phyloP scores from a whole-genome alignment of 768 basidiomycete genomes.

The Cystofilobasidium bisporidii region DNA sequence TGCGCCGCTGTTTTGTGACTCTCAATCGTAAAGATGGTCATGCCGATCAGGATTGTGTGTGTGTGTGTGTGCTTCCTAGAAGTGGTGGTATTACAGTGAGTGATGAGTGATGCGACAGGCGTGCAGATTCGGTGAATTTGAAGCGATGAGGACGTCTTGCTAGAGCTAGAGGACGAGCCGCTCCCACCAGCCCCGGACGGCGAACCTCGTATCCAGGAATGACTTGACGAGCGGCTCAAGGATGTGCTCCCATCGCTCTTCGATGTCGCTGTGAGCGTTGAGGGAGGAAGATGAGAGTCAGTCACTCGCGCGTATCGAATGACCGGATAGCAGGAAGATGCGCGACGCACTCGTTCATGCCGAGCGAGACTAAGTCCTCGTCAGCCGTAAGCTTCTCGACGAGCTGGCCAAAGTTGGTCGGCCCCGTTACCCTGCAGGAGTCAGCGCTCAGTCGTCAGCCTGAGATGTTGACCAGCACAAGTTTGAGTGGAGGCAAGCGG shows the following conservation, averaged over 20 bases:
- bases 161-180: neutral
- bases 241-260: neutral
- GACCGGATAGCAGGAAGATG: no score
- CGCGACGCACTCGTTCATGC: constrained; percentile 4
- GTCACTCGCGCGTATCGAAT: no score
- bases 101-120: neutral
- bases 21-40: no score
- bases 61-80: no score
- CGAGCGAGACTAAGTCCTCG: neutral
- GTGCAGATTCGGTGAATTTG: no score
- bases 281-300: no score
- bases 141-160: neutral
- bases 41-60: no score
- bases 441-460: neutral
- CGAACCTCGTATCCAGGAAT: neutral
- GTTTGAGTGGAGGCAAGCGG: neutral
- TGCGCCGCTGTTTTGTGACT: no score
- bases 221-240: constrained; percentile 11
- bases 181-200: constrained; percentile 17
- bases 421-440: neutral
- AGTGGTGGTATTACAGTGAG: neutral
- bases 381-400: constrained; percentile 7
- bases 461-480: neutral
- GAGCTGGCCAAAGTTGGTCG: constrained; percentile 6
- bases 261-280: constrained; percentile 12